These are phyloP conservation scores for Clonostachys rosea DNA, from an alignment of 2,329 filamentous ascomycete genomes.

Conservation along the genomic window DNA sequence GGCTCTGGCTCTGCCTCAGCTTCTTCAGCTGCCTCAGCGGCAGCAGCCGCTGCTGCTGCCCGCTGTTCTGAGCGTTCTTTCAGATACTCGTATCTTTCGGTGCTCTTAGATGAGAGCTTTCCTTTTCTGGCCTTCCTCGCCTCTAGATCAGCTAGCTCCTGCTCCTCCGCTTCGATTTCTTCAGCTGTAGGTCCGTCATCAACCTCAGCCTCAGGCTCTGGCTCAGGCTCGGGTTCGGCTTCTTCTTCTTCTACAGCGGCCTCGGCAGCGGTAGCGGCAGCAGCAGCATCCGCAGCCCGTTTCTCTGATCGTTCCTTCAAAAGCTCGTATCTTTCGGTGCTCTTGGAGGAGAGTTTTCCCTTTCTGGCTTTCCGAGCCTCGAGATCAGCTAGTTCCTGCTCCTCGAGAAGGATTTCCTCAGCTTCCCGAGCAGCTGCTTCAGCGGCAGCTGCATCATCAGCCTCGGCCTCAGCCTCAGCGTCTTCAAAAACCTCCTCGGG, in stretches of 20 bases:
- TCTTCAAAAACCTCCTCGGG: conserved; percentile 3
- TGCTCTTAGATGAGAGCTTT: conserved; percentile 13
- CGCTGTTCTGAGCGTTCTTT: conserved; percentile 11
- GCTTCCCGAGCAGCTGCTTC: conserved; percentile 9
- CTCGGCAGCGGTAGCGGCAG: conserved; percentile 18
- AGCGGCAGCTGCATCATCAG: conserved; percentile 14
- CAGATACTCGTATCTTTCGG: conserved; percentile 6
- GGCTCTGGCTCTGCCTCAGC: conserved; percentile 11
- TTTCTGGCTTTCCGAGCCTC: conserved; percentile 21
- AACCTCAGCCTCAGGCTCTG: conserved; percentile 19
- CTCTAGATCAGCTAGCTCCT: conserved; percentile 13
- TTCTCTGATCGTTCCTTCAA: conserved; percentile 10
- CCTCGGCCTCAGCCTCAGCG: conserved; percentile 24
- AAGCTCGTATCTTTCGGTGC: conserved; percentile 16
- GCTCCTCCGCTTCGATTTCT: conserved; percentile 18
- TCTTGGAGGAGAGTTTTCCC: conserved; percentile 12
- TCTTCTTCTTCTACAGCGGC: conserved; percentile 13
- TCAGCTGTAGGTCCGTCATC: conserved; percentile 2
- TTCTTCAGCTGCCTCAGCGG: conserved; percentile 22
- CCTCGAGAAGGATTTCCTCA: conserved; percentile 13
- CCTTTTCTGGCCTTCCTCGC: conserved; percentile 28
- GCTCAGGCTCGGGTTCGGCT: background rate
- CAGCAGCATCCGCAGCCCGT: conserved; percentile 20
- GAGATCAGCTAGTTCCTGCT: conserved; percentile 11
- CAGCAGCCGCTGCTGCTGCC: conserved; percentile 18